Evolutionary conservation across 495 filamentous ascomycete species (phyloP).

Genomic region (Viridothelium virens): DNA sequence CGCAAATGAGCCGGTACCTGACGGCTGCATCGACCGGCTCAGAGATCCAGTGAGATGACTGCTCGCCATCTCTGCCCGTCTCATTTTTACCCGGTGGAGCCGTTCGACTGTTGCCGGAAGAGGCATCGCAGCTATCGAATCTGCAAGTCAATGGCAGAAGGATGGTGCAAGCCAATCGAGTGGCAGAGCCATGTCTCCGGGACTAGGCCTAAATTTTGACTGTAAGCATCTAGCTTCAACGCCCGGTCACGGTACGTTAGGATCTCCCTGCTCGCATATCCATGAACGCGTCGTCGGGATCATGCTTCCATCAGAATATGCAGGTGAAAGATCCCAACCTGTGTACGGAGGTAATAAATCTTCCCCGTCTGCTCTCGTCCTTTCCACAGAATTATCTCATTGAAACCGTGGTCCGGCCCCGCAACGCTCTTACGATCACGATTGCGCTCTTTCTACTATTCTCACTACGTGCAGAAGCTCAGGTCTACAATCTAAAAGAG

Average conservation of each 20-base stretch:
- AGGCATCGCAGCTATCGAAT: constrained; percentile 2
- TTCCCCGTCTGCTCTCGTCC: not conserved
- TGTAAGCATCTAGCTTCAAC: constrained; percentile 7
- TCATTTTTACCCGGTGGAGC: not conserved
- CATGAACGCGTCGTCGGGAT: constrained; percentile 4
- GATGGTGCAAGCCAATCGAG: not conserved
- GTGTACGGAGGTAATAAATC: not conserved
- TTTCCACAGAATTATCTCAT: not conserved
- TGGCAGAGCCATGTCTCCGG: not conserved
- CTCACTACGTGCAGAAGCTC: not conserved
- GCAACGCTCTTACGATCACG: not conserved
- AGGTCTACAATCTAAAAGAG: not conserved
- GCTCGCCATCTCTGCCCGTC: not conserved
- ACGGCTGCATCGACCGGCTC: not conserved
- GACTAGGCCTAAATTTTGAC: not conserved
- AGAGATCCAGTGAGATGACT: not conserved
- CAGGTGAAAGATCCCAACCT: constrained; percentile 1
- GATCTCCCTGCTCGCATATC: constrained; percentile 5
- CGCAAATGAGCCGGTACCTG: not conserved
- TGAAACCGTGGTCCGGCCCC: not conserved
- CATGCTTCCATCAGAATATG: not conserved
- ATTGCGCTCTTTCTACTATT: not conserved
- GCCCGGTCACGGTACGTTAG: not conserved
- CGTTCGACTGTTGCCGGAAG: not conserved
- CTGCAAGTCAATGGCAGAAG: not conserved